A percentile compares a stretch with the other conserved stretches of the same genome.
Evolutionary conservation across 2,329 filamentous ascomycete genomes (phyloP).

Genomic region (Aspergillus carbonarius): DNA sequence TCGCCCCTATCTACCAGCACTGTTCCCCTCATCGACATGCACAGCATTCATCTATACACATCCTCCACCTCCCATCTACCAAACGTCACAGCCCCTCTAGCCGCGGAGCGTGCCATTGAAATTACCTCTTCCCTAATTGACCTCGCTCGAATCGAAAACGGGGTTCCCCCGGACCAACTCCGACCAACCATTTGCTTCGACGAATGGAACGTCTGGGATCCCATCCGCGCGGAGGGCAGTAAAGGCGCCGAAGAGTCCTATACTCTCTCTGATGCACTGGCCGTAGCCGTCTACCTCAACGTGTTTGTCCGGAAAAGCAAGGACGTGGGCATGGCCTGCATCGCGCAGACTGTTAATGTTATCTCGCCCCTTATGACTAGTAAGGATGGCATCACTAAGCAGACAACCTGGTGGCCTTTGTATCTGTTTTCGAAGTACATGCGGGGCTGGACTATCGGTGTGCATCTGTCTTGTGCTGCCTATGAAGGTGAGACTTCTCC

Average conservation of each 20-base stretch:
- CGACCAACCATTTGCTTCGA: constrained; percentile 75
- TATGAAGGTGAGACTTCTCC: constrained; percentile 60
- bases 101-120: constrained; percentile 72
- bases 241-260: constrained; percentile 71
- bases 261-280: constrained; percentile 71
- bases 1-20: constrained; percentile 41
- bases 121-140: constrained; percentile 69
- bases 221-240: constrained; percentile 67
- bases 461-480: constrained; percentile 62
- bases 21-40: constrained; percentile 67
- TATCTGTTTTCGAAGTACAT: constrained; percentile 69
- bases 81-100: constrained; percentile 63
- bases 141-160: constrained; percentile 68
- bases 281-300: constrained; percentile 74
- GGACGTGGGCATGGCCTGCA: constrained; percentile 74
- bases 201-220: constrained; percentile 84
- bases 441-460: constrained; percentile 67
- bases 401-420: constrained; percentile 74
- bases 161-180: constrained; percentile 54
- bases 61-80: constrained; percentile 55
- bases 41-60: constrained; percentile 78
- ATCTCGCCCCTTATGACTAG: constrained; percentile 75
- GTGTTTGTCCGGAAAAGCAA: constrained; percentile 71
- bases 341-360: constrained; percentile 76
- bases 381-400: constrained; percentile 62